Conservation (phyloP, 2,329 filamentous ascomycete genomes). For the Trichocomaceae sp. region DNA sequence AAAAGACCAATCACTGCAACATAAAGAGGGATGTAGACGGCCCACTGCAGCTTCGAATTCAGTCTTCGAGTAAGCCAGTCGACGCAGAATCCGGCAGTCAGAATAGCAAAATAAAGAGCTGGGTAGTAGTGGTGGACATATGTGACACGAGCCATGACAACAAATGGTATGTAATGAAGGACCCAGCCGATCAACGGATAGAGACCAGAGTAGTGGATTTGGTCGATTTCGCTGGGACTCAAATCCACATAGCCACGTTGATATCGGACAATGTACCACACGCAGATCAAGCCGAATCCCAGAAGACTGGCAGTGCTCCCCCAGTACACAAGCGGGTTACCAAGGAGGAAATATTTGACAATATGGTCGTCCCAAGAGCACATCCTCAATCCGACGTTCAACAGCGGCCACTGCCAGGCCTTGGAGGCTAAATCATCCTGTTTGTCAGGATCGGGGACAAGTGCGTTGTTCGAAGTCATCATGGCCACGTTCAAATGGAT, state of each 20-base stretch:
- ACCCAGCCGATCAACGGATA: conserved; percentile 94
- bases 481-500: conserved; percentile 97
- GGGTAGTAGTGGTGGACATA: conserved; percentile 99
- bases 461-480: conserved; percentile 99
- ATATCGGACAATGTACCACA: conserved; percentile 89
- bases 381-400: conserved; percentile 94
- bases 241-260: conserved; percentile 89
- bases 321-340: conserved; percentile 96
- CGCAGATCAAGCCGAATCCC: conserved; percentile 63
- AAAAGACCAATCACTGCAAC: conserved; percentile 70
- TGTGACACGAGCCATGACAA: conserved; percentile 96
- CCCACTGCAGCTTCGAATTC: conserved; percentile 57
- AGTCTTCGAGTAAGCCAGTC: conserved; percentile 74
- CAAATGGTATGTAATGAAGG: conserved; percentile 90
- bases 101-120: conserved; percentile 92
- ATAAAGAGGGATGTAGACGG: conserved; percentile 70
- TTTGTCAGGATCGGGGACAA: conserved; percentile 96
- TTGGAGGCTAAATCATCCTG: conserved; percentile 94
- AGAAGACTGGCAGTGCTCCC: conserved; percentile 74
- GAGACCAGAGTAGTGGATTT: conserved; percentile 86
- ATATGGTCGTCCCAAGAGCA: conserved; percentile 95
- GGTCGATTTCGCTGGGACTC: conserved; percentile 71
- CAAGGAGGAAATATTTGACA: conserved; percentile 96
- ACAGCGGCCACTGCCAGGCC: conserved; percentile 98
- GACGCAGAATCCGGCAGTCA: conserved; percentile 77